A percentile compares a stretch with the other conserved stretches of the same genome.
These are phyloP conservation scores for Pouteria glomerata DNA, from an alignment of 148 eudicot species.

Conservation along the genomic window DNA sequence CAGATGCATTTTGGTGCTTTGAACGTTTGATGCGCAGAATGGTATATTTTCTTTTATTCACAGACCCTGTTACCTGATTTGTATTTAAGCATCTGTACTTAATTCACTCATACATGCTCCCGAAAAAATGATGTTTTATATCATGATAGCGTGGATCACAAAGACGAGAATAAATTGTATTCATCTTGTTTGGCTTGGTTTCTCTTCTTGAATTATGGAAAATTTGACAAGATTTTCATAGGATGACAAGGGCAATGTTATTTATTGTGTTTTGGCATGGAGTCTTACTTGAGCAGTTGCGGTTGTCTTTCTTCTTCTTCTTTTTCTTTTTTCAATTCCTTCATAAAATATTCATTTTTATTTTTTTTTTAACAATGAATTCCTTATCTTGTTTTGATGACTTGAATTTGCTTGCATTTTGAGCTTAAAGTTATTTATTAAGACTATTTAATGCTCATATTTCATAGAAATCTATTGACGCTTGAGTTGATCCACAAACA, in stretches of 20 bases:
- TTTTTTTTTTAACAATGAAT: no score
- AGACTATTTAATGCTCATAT: no score
- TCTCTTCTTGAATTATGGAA: neutral
- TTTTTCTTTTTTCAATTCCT: no score
- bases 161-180: neutral
- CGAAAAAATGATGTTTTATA: neutral
- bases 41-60: neutral
- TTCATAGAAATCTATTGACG: no score
- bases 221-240: neutral
- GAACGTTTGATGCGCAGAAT: conserved; percentile 83
- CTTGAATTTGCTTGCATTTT: no score
- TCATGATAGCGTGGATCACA: neutral
- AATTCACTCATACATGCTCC: neutral
- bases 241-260: neutral
- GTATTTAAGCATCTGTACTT: neutral
- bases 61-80: neutral
- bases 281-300: no score
- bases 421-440: no score
- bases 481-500: no score
- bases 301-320: no score
- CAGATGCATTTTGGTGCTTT: conserved; percentile 91
- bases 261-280: no score
- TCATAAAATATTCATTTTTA: no score
- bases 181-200: neutral
- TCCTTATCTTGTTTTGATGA: no score